Evolutionary conservation across 2,329 filamentous ascomycete species (phyloP).

Genomic region (Penicillium sp.): DNA sequence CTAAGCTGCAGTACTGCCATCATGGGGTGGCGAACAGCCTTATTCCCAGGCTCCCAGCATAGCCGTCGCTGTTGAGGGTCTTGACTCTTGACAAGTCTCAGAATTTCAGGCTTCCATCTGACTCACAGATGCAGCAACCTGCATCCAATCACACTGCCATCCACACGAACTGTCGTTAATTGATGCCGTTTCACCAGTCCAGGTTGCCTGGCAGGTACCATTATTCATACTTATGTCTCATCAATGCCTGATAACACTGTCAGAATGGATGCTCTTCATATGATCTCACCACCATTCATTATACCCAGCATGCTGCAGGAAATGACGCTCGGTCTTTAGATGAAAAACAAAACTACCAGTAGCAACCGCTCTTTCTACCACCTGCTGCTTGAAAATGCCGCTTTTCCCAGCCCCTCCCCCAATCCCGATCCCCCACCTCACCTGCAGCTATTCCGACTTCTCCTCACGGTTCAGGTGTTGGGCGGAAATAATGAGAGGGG

Average conservation of each 20-base stretch:
- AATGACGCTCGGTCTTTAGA: background rate
- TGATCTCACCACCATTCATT: background rate
- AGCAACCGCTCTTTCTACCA: background rate
- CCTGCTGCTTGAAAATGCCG: slow-evolving; percentile 13
- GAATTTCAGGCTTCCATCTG: slow-evolving; percentile 11
- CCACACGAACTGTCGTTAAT: background rate
- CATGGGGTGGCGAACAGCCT: slow-evolving; percentile 11
- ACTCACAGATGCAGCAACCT: slow-evolving; percentile 19
- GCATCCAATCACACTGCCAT: slow-evolving; percentile 20
- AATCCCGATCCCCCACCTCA: slow-evolving; percentile 1
- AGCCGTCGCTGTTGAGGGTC: slow-evolving; percentile 10
- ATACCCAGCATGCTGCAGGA: background rate
- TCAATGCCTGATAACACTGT: background rate
- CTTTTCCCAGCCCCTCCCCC: slow-evolving; percentile 9
- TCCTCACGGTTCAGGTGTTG: background rate
- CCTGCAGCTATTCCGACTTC: background rate
- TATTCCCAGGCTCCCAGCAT: slow-evolving; percentile 10
- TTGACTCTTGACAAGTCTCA: background rate
- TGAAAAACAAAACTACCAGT: background rate
- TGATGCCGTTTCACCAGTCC: background rate
- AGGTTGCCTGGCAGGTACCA: background rate
- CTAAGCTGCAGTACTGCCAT: background rate
- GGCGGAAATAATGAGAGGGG: background rate
- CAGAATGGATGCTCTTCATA: background rate
- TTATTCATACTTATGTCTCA: background rate